Base-by-base conservation (phyloP, 345 rosid genomes). In the Hypericum androsaemum region DNA sequence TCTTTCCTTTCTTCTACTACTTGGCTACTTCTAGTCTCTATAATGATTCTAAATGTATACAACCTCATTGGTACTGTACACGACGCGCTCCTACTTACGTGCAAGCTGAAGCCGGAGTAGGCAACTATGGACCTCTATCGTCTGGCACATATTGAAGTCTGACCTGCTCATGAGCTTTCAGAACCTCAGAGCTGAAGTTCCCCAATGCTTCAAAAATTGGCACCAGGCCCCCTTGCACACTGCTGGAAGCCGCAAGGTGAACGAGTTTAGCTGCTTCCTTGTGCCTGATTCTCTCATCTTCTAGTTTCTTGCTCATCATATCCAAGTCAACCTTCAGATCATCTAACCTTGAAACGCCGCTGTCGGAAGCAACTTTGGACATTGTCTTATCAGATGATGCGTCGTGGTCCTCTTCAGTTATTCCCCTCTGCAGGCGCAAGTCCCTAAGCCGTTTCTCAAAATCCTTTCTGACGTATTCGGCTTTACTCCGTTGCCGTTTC, bases 261-360 rank as follows among this genome's bases (percentile, higher is more conserved):
- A 84, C 96, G 44, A 81, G 62, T 55, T 79, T 81, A 37, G 81
- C 59, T 6, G 87, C 71, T 64, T 79, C 96, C 69, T 82, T 84
- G 10, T 87, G 96, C 56, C 83, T 78, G 22, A 62, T 71, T 69
- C 86, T 78, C 68, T 83, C 94, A 63, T 78, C 90, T 60, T 64
- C 80, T 65, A 89, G 41, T 70, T 63, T 89, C 80, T 76, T 79
- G 70, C 77, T 78, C 85, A 89, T 77, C 1, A 81, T 81, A 71
- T 86, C 94, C 79, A 89, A 68, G 71, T 89, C 97, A 62, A 81
- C 94, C 70, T 83, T 83, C 39, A 89, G 64, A 62, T 86, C 95
- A 68, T 86, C 95, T 11, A 86, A 59, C 1, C 72, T 81, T 3
- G 97, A 86, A 53, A 83, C 69, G 28, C 94, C 97, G 12, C 74